Base-by-base conservation (phyloP, 805 yeast genomes). In the Saccharomycopsis lassenensis region DNA sequence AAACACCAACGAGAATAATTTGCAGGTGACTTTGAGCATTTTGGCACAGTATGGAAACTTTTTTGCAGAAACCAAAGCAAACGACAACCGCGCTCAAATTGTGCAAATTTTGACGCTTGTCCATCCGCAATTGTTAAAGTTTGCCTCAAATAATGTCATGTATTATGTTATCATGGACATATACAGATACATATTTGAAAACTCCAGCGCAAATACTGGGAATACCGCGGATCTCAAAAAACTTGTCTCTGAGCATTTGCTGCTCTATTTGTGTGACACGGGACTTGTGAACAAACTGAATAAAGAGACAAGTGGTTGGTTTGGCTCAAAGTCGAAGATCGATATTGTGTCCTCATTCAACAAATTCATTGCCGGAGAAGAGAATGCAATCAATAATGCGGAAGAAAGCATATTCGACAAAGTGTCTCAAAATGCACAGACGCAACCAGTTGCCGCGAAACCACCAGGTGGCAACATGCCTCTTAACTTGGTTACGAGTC, bases 351-450 rank as follows among this genome's bases (percentile, higher is more conserved):
- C 39, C 18, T 39, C 35, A 24, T 42, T 42, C 16, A 42, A 42
- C 16, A 42, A 42, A 28, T 39, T 42, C 20, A 39, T 42, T 29
- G 43, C 46, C 5, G 46, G 46, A 8, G 46, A 42, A 25, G 46
- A 42, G 14, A 33, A 24, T 23, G 43, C 37, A 11, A 29, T 24
- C 10, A 35, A 24, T 7, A 23, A 29, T 8, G n/a, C 29, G 27
- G 22, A 31, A 19, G 30, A 19, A 5, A 39, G 41, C 27, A 30
- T 35, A 5, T 42, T 42, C 27, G 46, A 42, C 19, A 42, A 42
- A 31, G 38, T 42, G 14, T 30, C 27, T 19, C 12, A 16, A n/a
- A 35, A 35, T 28, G 33, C 14, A 16, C 18, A 24, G 12, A 21
- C 35, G 4, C 17, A 15, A 24, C 21, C 35, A 17, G 21, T 24